Evolutionary conservation across 352 stramenopile genomes (phyloP).

Genomic region (Globisporangium abappressorium): DNA sequence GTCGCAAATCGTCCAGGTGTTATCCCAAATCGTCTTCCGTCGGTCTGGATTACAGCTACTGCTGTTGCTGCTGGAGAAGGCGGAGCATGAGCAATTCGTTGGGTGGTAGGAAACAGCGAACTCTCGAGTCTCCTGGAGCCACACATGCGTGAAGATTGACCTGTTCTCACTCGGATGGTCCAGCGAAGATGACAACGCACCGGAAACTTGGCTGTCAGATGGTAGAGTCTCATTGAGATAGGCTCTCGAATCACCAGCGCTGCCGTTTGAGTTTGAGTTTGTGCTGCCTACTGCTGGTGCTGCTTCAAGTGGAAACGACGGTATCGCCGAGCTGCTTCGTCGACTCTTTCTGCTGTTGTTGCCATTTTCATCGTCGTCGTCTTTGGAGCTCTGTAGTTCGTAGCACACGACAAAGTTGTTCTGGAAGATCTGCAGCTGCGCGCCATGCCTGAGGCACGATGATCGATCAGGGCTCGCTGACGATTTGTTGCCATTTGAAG

Average conservation of each 20-base stretch:
- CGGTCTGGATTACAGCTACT: not conserved
- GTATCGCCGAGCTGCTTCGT: not conserved
- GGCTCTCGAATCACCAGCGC: not conserved
- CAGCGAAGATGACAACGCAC: not conserved
- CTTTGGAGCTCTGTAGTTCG: constrained; percentile 12
- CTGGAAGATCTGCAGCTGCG: constrained; percentile 21
- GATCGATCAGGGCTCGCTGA: not conserved
- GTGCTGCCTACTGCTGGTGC: not conserved
- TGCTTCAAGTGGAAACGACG: not conserved
- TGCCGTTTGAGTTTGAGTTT: not conserved
- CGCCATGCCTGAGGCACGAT: constrained; percentile 16
- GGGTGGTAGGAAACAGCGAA: constrained; percentile 4
- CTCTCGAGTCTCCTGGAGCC: constrained; percentile 5
- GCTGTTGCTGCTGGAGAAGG: not conserved
- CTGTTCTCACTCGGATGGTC: not conserved
- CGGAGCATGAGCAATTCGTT: constrained; percentile 2
- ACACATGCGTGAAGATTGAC: constrained; percentile 12
- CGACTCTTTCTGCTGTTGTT: not conserved
- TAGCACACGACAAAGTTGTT: constrained; percentile 24
- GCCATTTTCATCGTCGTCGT: not conserved
- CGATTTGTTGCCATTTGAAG: not conserved
- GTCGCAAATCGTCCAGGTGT: constrained; percentile 23
- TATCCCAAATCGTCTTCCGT: constrained; percentile 6
- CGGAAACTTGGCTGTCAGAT: not conserved
- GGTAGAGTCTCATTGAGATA: not conserved